Conservation (phyloP, 345 rosid genomes). For the Diplotaxis tenuifolia region DNA sequence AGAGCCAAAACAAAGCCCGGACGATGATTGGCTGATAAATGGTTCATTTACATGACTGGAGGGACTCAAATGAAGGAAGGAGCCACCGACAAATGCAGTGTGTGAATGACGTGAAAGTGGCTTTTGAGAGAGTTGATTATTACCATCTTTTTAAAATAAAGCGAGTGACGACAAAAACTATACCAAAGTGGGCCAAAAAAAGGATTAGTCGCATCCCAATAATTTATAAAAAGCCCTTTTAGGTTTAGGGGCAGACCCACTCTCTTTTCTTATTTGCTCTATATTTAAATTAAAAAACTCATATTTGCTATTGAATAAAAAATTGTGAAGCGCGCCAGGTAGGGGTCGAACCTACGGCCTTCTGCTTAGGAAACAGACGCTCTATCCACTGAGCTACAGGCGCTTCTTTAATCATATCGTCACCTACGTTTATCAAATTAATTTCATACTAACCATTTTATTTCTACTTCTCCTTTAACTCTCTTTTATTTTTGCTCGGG, state of each 20-base stretch:
- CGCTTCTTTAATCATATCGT: conserved; percentile 44
- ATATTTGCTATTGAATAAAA: background rate
- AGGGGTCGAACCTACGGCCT: conserved; percentile 39
- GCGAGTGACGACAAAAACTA: conserved; percentile 28
- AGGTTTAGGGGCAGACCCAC: background rate
- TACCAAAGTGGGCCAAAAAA: conserved; percentile 11
- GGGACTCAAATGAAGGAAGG: background rate
- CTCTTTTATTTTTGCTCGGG: background rate
- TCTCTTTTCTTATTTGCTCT: background rate
- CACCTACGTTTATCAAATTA: no score
- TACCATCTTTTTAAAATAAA: conserved; percentile 11
- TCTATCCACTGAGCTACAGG: conserved; percentile 99
- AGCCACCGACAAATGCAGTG: conserved; percentile 27
- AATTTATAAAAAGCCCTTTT: background rate
- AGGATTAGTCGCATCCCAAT: conserved; percentile 4
- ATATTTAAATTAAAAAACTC: background rate
- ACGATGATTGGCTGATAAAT: background rate
- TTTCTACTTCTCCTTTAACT: background rate
- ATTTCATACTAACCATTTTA: no score
- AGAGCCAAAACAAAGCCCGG: background rate
- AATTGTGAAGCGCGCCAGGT: conserved; percentile 14
- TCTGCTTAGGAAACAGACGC: conserved; percentile 64
- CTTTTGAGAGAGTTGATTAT: conserved; percentile 16
- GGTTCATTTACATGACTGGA: background rate
- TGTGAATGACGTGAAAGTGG: conserved; percentile 3